Base-by-base conservation (phyloP, 345 rosid genomes). In the Physaria fendleri region DNA sequence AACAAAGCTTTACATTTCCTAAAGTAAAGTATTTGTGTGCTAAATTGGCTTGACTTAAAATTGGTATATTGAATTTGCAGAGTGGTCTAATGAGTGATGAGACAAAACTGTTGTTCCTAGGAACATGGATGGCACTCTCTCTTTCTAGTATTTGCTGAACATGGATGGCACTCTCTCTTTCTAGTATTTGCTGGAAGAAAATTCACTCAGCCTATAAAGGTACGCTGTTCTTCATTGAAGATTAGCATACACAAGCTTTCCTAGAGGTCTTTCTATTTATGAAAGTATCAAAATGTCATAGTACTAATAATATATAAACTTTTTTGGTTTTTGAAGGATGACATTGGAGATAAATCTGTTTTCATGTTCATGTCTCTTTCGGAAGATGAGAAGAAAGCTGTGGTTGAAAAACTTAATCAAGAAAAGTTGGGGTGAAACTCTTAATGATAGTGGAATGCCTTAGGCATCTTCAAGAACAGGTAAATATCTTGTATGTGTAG, bases 171-270 rank as follows among this genome's bases (percentile, higher is more conserved):
- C 88, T n/a, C n/a, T n/a, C n/a, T 92, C 34, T 84, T 88, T 43
- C 62, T 81, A 30, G 73, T 92, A 69, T 92, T 92, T 75, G 88
- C 98, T 3, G 98, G 90, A 45, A 78, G 98, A 71, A 91, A 92
- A 66, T 92, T 92, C 64, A 84, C 96, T 37, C 96, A 88, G 73
- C 93, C 93, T 21, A 74, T 92, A 13, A 88, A 92, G 98, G 98
- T 84, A 77, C 27, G 0, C 12, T 66, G 8, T 53, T 22, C 12
- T 9, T 56, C 27, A 8, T 12, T 13, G 15, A 45, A 47, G 30
- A 35, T 4, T 35, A 5, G 12, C 25, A 32, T 37, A 16, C 32
- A 10, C 37, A 6, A 54, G 21, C 60, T 69, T 42, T 38, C 8
- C 7, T 14, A 27, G 67, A 44, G 28, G 15, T 45, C 40, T 53